Conservation (phyloP, 2,329 filamentous ascomycete species). For the Aspergillus hiratsukae region DNA sequence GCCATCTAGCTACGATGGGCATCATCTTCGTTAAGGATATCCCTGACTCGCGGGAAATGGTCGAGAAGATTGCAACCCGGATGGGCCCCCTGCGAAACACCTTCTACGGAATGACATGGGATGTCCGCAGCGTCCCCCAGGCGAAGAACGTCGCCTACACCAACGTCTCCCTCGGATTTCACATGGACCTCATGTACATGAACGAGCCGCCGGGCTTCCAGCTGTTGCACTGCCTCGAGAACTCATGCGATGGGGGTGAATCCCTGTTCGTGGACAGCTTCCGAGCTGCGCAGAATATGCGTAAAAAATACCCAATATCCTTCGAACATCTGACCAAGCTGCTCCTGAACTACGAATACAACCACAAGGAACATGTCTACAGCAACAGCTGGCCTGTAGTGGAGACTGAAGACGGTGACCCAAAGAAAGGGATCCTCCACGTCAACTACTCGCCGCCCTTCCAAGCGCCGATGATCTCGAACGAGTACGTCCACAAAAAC, state of each 20-base stretch:
- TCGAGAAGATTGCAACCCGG: slow-evolving; percentile 63
- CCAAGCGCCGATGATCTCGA: slow-evolving; percentile 53
- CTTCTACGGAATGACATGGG: slow-evolving; percentile 88
- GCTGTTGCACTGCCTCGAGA: slow-evolving; percentile 82
- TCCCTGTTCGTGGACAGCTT: slow-evolving; percentile 81
- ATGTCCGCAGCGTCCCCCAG: slow-evolving; percentile 74
- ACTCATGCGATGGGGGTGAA: slow-evolving; percentile 72
- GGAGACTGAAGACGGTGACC: slow-evolving; percentile 21
- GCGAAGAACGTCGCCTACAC: slow-evolving; percentile 95
- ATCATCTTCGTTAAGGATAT: slow-evolving; percentile 73
- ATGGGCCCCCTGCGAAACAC: slow-evolving; percentile 79
- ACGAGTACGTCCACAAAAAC: not conserved
- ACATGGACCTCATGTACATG: slow-evolving; percentile 92
- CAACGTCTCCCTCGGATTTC: slow-evolving; percentile 72
- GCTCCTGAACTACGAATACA: slow-evolving; percentile 62
- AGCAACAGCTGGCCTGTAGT: slow-evolving; percentile 55
- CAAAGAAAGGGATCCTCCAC: slow-evolving; percentile 29
- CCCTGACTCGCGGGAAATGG: slow-evolving; percentile 61
- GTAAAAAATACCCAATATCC: not conserved
- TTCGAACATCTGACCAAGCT: slow-evolving; percentile 39
- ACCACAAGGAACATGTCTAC: slow-evolving; percentile 62
- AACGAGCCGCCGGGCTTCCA: slow-evolving; percentile 74
- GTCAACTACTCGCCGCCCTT: slow-evolving; percentile 78
- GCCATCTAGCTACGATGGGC: slow-evolving; percentile 61
- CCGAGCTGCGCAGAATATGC: slow-evolving; percentile 47